A percentile compares a stretch with the other conserved stretches of the same genome.
These are phyloP conservation scores for Beta vulgaris DNA, from an alignment of 148 eudicot species.

Conservation along the genomic window DNA sequence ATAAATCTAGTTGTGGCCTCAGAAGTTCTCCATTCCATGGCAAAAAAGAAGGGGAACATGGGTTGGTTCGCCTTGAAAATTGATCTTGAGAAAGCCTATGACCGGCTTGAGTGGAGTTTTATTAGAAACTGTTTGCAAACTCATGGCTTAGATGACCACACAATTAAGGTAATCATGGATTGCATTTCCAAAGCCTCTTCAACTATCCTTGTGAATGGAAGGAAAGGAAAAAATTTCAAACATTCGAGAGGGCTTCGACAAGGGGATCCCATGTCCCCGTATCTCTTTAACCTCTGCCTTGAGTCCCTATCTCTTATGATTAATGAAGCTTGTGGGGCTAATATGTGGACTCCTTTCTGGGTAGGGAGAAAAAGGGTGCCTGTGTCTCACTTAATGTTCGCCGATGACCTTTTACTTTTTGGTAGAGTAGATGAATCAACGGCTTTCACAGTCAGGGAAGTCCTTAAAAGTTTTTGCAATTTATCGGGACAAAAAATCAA, in stretches of 20 bases:
- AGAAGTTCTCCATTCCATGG: too few relatives aligned
- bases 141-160: too few relatives aligned
- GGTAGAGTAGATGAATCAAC: neutral
- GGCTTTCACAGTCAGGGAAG: neutral
- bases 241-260: neutral
- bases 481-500: too few relatives aligned
- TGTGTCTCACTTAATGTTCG: neutral
- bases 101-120: neutral
- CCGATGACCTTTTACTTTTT: too few relatives aligned
- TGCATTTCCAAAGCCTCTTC: neutral
- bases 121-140: too few relatives aligned
- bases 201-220: neutral
- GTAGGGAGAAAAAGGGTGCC: neutral
- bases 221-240: neutral
- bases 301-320: neutral
- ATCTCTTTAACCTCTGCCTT: neutral
- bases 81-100: too few relatives aligned
- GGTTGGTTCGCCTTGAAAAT: too few relatives aligned
- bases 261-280: slow-evolving; percentile 8
- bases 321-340: neutral
- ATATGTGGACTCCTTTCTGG: neutral
- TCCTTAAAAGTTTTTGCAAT: neutral
- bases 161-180: neutral
- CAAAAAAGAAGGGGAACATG: too few relatives aligned
- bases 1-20: too few relatives aligned